These are phyloP conservation scores for Suillus ampliporus DNA, from an alignment of 768 basidiomycete species.

Conservation along the genomic window DNA sequence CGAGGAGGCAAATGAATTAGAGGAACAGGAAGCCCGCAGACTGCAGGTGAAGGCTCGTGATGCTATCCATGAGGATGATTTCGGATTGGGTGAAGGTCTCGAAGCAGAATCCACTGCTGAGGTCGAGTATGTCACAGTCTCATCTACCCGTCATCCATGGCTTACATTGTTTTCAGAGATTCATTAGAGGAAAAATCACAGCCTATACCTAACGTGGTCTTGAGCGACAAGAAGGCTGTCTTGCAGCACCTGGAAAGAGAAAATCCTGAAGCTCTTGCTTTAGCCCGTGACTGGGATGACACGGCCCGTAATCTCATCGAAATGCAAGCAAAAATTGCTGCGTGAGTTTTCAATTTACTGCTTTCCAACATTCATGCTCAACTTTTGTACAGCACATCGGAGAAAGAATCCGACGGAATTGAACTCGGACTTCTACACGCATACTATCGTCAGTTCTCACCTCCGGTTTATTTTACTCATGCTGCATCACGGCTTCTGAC, in stretches of 20 bases:
- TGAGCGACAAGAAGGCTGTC: conserved; percentile 62
- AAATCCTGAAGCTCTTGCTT: conserved; percentile 77
- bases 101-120: conserved; percentile 40
- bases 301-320: conserved; percentile 58
- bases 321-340: conserved; percentile 56
- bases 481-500: not conserved
- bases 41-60: conserved; percentile 79
- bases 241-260: conserved; percentile 76
- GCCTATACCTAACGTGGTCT: conserved; percentile 32
- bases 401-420: conserved; percentile 54
- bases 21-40: conserved; percentile 85
- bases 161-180: conserved; percentile 20
- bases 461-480: conserved; percentile 7
- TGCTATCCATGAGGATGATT: conserved; percentile 77
- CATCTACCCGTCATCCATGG: not conserved
- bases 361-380: not conserved
- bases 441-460: conserved; percentile 77
- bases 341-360: conserved; percentile 44
- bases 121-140: conserved; percentile 34
- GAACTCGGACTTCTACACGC: conserved; percentile 77
- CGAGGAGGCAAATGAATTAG: conserved; percentile 87
- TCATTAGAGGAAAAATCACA: conserved; percentile 7
- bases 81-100: conserved; percentile 72
- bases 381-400: conserved; percentile 49
- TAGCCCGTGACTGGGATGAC: conserved; percentile 86